phyloP scores from a whole-genome alignment of 306 rosid species.

The Arachis hypogaea region DNA sequence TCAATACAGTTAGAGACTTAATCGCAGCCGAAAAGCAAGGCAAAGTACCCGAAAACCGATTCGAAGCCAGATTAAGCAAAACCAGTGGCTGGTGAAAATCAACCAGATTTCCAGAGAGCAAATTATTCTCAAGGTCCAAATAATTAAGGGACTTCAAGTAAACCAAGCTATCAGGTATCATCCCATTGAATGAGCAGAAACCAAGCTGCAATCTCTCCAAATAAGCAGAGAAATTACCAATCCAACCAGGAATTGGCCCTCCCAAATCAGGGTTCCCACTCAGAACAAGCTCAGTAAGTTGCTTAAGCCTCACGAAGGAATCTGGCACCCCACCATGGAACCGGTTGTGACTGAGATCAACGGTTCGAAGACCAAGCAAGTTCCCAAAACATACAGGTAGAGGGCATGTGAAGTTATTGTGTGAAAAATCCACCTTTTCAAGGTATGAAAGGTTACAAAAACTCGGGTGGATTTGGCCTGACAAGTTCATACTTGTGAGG shows the following conservation, averaged over 20 bases:
- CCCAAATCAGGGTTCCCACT: slow-evolving; percentile 68
- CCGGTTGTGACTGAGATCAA: slow-evolving; percentile 74
- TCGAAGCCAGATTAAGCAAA: slow-evolving; percentile 80
- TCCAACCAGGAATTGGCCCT: slow-evolving; percentile 77
- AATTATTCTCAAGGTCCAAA: slow-evolving; percentile 71
- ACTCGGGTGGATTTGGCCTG: slow-evolving; percentile 68
- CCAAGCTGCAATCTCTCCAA: slow-evolving; percentile 68
- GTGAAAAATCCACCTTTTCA: slow-evolving; percentile 60
- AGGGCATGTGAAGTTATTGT: slow-evolving; percentile 61
- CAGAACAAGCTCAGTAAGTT: slow-evolving; percentile 71
- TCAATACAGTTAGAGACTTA: slow-evolving; percentile 65
- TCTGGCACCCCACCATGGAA: slow-evolving; percentile 75
- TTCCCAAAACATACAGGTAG: slow-evolving; percentile 75
- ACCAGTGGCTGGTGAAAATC: slow-evolving; percentile 79
- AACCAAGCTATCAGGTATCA: slow-evolving; percentile 76
- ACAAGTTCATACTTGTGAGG: slow-evolving; percentile 67
- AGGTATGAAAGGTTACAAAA: slow-evolving; percentile 70
- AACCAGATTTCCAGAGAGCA: slow-evolving; percentile 60
- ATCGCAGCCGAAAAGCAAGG: slow-evolving; percentile 86
- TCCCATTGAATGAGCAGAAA: slow-evolving; percentile 66
- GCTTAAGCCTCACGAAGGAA: slow-evolving; percentile 59
- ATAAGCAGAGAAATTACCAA: slow-evolving; percentile 81
- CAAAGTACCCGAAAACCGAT: slow-evolving; percentile 83
- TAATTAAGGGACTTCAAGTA: slow-evolving; percentile 61
- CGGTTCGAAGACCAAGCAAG: slow-evolving; percentile 50